Conservation (phyloP, 78 protist species). For the Speleostelium caveatum region DNA sequence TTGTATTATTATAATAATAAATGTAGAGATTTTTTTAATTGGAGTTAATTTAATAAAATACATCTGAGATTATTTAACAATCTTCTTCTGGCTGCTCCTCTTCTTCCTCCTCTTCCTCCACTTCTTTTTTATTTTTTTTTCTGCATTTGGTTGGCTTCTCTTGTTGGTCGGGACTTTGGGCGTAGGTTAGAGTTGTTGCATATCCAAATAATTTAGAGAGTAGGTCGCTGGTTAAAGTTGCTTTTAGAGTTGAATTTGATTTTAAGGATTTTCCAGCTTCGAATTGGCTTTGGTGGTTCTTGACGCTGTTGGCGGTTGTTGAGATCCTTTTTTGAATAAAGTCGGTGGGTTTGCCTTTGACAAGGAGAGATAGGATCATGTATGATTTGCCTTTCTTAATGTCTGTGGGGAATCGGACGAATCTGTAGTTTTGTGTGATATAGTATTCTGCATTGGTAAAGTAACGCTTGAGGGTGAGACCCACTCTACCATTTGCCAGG, state of each 20-base stretch:
- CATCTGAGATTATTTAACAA: too few species aligned
- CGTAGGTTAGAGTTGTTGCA: not conserved
- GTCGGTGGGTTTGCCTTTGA: not conserved
- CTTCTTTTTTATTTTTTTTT: constrained; percentile 7
- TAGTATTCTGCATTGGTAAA: not conserved
- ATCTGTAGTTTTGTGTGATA: constrained; percentile 43
- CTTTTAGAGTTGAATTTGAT: not conserved
- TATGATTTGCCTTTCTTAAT: constrained; percentile 63
- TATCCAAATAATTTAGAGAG: constrained; percentile 2
- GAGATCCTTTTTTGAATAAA: constrained; percentile 13
- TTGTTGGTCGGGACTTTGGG: not conserved
- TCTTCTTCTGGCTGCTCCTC: too few species aligned
- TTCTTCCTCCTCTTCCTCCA: not conserved
- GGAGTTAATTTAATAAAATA: too few species aligned
- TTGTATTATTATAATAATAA: too few species aligned
- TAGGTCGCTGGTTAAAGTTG: constrained; percentile 16
- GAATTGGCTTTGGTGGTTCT: constrained; percentile 4
- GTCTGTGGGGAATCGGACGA: constrained; percentile 41
- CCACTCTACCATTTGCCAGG: constrained; percentile 41
- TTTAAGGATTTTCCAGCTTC: constrained; percentile 8
- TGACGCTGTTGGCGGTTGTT: not conserved
- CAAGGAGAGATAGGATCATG: constrained; percentile 13
- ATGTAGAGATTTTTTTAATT: too few species aligned
- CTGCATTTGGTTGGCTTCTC: not conserved
- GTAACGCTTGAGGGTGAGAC: constrained; percentile 47